Base-by-base conservation (phyloP, 2,329 filamentous ascomycete species). In the Penicillium sp. region DNA sequence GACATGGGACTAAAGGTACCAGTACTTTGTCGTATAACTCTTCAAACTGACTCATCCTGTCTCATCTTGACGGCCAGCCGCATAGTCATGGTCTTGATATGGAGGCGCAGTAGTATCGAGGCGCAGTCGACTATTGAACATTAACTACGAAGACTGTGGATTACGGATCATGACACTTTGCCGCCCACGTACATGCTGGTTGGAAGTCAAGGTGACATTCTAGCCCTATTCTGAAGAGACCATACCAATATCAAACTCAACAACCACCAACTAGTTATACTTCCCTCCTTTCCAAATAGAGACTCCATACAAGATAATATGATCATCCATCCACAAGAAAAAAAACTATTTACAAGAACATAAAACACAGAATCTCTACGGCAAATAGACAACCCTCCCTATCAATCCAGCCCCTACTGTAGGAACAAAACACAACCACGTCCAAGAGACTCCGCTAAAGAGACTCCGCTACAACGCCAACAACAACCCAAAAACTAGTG, bases 11-110 rank as follows among this genome's bases (percentile, higher is more conserved):
- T 17, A 20, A 14, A 20, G 20, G 20, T 25, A 25, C 5, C 1
- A 2, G 15, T 0, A 1, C 0, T 2, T 61, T 1, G 0, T 31
- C 28, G 28, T 31, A 45, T 20, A 1, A 6, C 17, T 15, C 6
- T 5, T 8, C 34, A 20, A 22, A 41, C 55, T 69, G 67, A 69
- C 61, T 69, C 67, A 69, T 69, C 57, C 59, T 67, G 66, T 54
- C 63, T 68, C 66, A 67, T 67, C 25, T 54, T 65, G 63, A 65
- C 60, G 54, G 61, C 55, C 59, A 7, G 4, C 25, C 8, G 28
- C 8, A 28, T 14, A 31, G 22, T 31, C 43, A 47, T 25, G 25
- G 25, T 25, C 25, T 4, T 25, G 25, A 25, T 25, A 25, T 25
- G 25, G 25, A 5, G 25, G 28, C 22, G n/a, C 3, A 20, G 20